Conservation (phyloP, 129 eudicot genomes). For the Smallanthus sonchifolius region DNA sequence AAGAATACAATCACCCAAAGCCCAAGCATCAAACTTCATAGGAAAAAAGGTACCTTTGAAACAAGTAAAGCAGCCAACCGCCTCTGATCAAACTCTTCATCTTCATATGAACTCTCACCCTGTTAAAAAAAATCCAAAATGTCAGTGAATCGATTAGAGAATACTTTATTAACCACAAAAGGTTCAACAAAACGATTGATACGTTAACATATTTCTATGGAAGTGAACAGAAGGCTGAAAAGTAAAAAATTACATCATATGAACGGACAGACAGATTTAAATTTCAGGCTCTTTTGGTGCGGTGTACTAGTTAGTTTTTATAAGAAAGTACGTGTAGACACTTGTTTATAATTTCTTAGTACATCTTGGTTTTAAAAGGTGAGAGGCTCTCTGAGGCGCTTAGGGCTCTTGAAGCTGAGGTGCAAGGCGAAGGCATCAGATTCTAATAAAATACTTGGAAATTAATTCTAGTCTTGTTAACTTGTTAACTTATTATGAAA, state of each 20-base stretch:
- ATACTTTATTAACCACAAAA: background rate
- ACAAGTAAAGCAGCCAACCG: slow-evolving; percentile 72
- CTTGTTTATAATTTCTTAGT: background rate
- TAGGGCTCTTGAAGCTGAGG: too few relatives aligned
- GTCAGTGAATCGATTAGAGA: background rate
- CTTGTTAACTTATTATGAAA: background rate
- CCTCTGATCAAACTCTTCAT: slow-evolving; percentile 67
- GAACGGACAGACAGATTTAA: background rate
- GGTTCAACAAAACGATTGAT: background rate
- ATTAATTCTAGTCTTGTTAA: background rate
- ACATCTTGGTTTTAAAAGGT: background rate
- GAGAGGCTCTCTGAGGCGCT: background rate
- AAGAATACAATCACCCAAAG: background rate
- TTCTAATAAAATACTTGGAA: background rate
- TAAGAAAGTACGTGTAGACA: background rate
- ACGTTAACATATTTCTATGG: background rate
- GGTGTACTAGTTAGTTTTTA: background rate
- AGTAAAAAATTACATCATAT: background rate
- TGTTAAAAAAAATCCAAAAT: background rate
- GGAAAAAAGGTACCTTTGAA: slow-evolving; percentile 48
- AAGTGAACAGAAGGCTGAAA: background rate
- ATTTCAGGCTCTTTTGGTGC: background rate
- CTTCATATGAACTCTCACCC: slow-evolving; percentile 78
- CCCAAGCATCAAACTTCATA: background rate
- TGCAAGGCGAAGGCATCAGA: background rate